Conservation (phyloP, 345 rosid genomes). For the Ceriops zippeliana region DNA sequence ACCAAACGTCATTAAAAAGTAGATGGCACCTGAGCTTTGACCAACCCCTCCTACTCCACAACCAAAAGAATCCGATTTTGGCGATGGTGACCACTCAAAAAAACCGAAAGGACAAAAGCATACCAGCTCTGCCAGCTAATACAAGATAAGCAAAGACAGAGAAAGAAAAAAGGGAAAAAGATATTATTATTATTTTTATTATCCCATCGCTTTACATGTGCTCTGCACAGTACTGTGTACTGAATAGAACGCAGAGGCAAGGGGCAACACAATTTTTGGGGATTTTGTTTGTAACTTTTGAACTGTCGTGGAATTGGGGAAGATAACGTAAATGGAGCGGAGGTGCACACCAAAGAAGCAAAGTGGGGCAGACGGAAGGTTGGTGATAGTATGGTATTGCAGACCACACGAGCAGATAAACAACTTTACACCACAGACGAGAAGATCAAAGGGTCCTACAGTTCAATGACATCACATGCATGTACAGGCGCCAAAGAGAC, state of each 20-base stretch:
- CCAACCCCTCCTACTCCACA: not conserved
- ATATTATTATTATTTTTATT: not conserved
- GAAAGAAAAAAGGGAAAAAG: not conserved
- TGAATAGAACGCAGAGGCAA: no score
- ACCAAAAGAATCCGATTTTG: not conserved
- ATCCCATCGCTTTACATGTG: no score
- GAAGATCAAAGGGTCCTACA: constrained; percentile 21
- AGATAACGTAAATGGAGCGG: no score
- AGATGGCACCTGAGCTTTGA: not conserved
- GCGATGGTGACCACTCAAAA: not conserved
- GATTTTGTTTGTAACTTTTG: no score
- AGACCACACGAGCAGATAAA: constrained; percentile 7
- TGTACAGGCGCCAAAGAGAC: not conserved
- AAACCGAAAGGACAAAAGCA: constrained; percentile 20
- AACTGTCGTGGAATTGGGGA: no score
- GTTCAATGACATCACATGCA: not conserved
- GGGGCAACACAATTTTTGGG: no score
- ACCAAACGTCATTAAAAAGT: no score
- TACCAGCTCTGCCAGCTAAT: constrained; percentile 41
- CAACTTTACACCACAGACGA: constrained; percentile 31
- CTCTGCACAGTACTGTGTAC: no score
- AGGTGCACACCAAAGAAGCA: not conserved
- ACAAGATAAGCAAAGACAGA: constrained; percentile 23
- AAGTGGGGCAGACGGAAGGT: constrained; percentile 7
- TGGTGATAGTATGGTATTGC: constrained; percentile 24